phyloP scores from a whole-genome alignment of 306 rosid species.

The Cotoneaster glaucophyllus region DNA sequence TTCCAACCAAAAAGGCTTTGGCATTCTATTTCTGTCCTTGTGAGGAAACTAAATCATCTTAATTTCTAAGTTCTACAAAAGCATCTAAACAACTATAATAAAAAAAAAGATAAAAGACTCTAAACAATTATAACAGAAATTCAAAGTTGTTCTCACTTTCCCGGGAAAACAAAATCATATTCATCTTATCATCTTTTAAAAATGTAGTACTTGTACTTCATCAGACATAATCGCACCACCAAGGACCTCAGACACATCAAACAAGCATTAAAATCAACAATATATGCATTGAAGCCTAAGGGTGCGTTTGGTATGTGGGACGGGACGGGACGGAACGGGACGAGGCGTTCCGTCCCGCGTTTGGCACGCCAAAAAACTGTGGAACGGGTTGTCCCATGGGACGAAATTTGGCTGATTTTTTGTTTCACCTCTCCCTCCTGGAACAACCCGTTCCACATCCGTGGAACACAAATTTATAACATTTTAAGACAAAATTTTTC shows the following conservation, averaged over 20 bases:
- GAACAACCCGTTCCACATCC: too few relatives aligned
- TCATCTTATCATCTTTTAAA: too few relatives aligned
- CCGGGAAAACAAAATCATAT: conserved; percentile 14
- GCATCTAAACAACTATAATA: neutral
- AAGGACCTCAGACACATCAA: conserved; percentile 41
- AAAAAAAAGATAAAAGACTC: neutral
- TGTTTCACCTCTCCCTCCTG: too few relatives aligned
- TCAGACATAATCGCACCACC: conserved; percentile 61
- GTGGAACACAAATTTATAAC: too few relatives aligned
- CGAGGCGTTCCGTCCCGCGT: too few relatives aligned
- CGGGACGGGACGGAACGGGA: too few relatives aligned
- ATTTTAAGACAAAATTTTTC: too few relatives aligned
- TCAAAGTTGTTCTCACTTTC: conserved; percentile 73
- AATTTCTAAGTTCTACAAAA: neutral
- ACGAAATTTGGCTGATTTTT: too few relatives aligned
- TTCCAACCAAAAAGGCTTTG: neutral
- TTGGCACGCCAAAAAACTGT: too few relatives aligned
- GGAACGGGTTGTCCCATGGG: too few relatives aligned
- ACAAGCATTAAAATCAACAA: conserved; percentile 1
- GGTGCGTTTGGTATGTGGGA: too few relatives aligned
- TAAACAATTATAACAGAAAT: conserved; percentile 39
- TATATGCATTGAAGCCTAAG: neutral
- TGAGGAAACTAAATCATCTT: neutral
- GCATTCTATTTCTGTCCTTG: neutral
- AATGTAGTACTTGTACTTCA: conserved; percentile 29